Conservation (phyloP, 208 protist species). For the Trypanosoma congolense region DNA sequence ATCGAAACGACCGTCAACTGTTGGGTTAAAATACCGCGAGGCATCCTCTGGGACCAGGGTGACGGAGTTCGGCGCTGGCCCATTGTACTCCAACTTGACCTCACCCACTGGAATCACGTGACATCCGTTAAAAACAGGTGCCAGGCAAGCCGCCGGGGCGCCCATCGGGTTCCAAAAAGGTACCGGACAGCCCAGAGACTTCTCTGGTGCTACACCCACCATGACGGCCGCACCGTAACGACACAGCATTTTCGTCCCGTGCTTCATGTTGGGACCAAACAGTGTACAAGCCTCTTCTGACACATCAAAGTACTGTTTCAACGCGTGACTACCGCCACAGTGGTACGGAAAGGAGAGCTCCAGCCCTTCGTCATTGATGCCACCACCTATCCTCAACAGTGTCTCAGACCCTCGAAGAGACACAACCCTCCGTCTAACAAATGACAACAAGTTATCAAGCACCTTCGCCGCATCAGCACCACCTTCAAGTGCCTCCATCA, state of each 20-base stretch:
- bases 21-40: conserved; percentile 60
- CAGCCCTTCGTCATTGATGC: conserved; percentile 43
- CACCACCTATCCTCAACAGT: conserved; percentile 36
- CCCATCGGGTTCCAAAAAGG: conserved; percentile 76
- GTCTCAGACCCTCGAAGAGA: conserved; percentile 39
- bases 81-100: conserved; percentile 67
- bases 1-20: conserved; percentile 32
- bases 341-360: conserved; percentile 78
- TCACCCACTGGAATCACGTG: conserved; percentile 42
- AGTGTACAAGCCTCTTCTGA: conserved; percentile 31
- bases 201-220: conserved; percentile 44
- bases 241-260: conserved; percentile 70
- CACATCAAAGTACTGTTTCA: conserved; percentile 70
- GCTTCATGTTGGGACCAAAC: conserved; percentile 30
- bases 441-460: conserved; percentile 44
- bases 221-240: conserved; percentile 71
- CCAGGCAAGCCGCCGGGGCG: conserved; percentile 58
- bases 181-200: conserved; percentile 25
- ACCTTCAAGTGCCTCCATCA: conserved; percentile 44
- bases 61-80: conserved; percentile 38
- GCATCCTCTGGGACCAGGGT: conserved; percentile 46
- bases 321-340: conserved; percentile 58
- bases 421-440: conserved; percentile 46
- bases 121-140: conserved; percentile 60
- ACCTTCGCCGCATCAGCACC: conserved; percentile 15